Conservation (phyloP, 2,329 filamentous ascomycete species). For the Claviceps sp. region DNA sequence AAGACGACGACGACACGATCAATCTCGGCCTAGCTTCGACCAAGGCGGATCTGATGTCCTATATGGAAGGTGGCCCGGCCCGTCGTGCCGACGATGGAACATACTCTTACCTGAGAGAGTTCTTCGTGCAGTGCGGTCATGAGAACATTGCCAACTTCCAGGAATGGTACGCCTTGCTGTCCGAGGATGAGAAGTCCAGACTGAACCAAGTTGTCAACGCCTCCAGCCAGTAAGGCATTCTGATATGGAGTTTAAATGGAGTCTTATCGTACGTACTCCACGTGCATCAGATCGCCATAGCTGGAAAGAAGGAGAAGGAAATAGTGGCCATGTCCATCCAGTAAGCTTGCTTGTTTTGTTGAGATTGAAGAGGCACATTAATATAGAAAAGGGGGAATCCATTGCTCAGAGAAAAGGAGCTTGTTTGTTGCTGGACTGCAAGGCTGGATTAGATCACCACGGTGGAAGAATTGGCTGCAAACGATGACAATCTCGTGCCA, state of each 20-base stretch:
- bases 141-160: conserved; percentile 44
- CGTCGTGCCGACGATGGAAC: conserved; percentile 82
- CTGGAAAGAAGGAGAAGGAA: neutral
- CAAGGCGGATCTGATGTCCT: conserved; percentile 71
- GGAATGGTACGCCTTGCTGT: conserved; percentile 41
- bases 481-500: too few species aligned
- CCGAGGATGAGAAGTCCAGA: conserved; percentile 42
- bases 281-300: too few species aligned
- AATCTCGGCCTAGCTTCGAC: conserved; percentile 60
- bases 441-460: too few species aligned
- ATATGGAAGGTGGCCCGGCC: conserved; percentile 42
- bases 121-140: conserved; percentile 53
- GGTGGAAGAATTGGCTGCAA: too few species aligned
- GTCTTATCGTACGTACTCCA: too few species aligned
- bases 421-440: too few species aligned
- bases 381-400: too few species aligned
- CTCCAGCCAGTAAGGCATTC: neutral
- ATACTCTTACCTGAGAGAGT: conserved; percentile 68
- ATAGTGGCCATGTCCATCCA: neutral
- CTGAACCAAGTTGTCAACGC: conserved; percentile 35
- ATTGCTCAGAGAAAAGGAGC: too few species aligned
- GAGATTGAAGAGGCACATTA: too few species aligned
- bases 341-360: too few species aligned
- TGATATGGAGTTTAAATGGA: neutral
- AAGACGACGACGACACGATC: conserved; percentile 65